Conservation (phyloP, 1,139 yeast species). For the Geotrichum siamense region DNA sequence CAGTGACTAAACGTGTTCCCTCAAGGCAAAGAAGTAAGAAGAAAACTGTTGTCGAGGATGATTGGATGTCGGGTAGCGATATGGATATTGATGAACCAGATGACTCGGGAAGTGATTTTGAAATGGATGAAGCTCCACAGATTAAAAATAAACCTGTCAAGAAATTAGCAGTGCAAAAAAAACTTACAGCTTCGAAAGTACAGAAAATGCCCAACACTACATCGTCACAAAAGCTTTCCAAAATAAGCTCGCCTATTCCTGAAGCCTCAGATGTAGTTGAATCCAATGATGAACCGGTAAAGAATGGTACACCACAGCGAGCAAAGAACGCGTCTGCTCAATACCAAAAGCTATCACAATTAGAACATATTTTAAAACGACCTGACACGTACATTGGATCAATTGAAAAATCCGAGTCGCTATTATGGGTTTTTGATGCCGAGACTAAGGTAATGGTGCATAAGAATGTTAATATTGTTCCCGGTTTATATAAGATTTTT, state of each 20-base stretch:
- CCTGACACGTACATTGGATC: slow-evolving; percentile 99
- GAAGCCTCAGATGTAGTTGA: slow-evolving; percentile 6
- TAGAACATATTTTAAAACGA: slow-evolving; percentile 92
- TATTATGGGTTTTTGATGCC: slow-evolving; percentile 81
- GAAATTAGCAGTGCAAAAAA: slow-evolving; percentile 15
- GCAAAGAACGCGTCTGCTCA: slow-evolving; percentile 59
- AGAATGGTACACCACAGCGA: slow-evolving; percentile 13
- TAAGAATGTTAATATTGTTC: slow-evolving; percentile 68
- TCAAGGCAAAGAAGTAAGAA: slow-evolving; percentile 12
- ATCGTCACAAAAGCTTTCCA: not conserved
- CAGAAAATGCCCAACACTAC: slow-evolving; percentile 13
- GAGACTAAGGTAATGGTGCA: slow-evolving; percentile 60
- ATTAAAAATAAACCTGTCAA: slow-evolving; percentile 12
- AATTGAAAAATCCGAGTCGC: slow-evolving; percentile 69
- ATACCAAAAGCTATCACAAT: slow-evolving; percentile 87
- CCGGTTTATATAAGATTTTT: slow-evolving; percentile 92
- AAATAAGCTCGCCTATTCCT: not conserved
- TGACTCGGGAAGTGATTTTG: slow-evolving; percentile 23
- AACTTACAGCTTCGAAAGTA: slow-evolving; percentile 15
- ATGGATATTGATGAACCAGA: not conserved
- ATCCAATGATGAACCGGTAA: slow-evolving; percentile 11
- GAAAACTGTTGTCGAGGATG: slow-evolving; percentile 9
- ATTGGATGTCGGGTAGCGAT: slow-evolving; percentile 6
- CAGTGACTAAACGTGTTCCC: slow-evolving; percentile 10
- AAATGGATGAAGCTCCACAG: slow-evolving; percentile 14